Base-by-base conservation (phyloP, 202 grass and related monocot species). In the Elaeis oleifera region DNA sequence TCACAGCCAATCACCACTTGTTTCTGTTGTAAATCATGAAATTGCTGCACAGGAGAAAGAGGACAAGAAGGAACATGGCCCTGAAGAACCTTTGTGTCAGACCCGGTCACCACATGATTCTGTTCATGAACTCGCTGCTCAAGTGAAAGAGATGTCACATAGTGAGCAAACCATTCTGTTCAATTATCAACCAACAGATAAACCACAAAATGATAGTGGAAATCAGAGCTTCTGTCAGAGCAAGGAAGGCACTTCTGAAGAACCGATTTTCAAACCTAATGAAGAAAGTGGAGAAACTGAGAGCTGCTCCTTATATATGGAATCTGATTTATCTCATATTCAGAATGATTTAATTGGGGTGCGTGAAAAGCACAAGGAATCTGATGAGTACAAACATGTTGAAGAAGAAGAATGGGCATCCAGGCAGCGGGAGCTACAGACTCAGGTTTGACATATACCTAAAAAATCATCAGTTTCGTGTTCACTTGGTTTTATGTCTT, bases 301-400 rank as follows among this genome's bases (percentile, higher is more conserved):
- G 67, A 71, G 22, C 50, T 16, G 9, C 51, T 61, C 61, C 21
- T 58, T 59, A 48, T 65, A 54, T 66, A 39, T 5, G 27, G 29
- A 50, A 23, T 20, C 32, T 16, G 31, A 36, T 36, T 36, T 36
- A 36, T 36, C 31, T 36, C 31, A 64, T 25, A 22, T 60, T 58
- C 70, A 72, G 56, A 36, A 36, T 9, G 8, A 9, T 56, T 54
- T 95, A 80, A 69, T 89, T 61, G 71, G 51, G 16, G 80, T 63
- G 0, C 84, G 88, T 51, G 94, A 97, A 70, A 92, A 84, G 22
- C 88, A 82, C 80, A 97, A 97, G 81, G 80, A 86, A 81, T 89
- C 94, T 68, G 66, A 53, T 17, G 84, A 89, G 69, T 97, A 78
- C 65, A 92, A 81, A 74, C 83, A 68, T 58, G 88, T 82, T 67